Evolutionary conservation across 306 rosid species (phyloP).

Genomic region (Dalbergia cochinchinensis): DNA sequence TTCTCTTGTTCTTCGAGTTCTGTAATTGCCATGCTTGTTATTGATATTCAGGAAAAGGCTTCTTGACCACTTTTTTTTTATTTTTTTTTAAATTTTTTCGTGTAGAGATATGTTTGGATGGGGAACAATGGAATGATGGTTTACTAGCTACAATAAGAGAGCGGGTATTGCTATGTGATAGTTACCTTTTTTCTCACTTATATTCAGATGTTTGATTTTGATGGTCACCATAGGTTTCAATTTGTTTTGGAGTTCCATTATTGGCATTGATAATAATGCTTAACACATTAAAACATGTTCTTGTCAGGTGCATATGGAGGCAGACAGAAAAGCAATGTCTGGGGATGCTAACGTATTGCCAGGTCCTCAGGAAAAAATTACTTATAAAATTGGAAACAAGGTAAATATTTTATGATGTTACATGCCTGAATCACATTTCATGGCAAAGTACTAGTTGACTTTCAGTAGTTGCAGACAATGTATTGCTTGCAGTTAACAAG

Average conservation of each 20-base stretch:
- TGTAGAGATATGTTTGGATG: conserved; percentile 74
- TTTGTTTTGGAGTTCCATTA: conserved; percentile 37
- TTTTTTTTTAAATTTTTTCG: neutral
- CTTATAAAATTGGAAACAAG: conserved; percentile 90
- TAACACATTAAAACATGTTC: conserved; percentile 44
- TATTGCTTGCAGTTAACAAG: neutral
- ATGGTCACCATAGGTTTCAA: conserved; percentile 21
- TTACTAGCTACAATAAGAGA: conserved; percentile 92
- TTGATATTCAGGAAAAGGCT: conserved; percentile 3
- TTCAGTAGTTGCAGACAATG: conserved; percentile 31
- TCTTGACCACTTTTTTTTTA: conserved; percentile 3
- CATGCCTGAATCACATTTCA: conserved; percentile 27
- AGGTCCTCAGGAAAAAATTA: conserved; percentile 72
- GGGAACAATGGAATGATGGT: conserved; percentile 95
- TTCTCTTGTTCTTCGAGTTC: conserved; percentile 31
- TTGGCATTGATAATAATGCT: conserved; percentile 41
- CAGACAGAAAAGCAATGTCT: conserved; percentile 79
- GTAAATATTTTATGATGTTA: conserved; percentile 51
- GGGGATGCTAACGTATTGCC: conserved; percentile 63
- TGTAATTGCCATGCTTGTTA: conserved; percentile 1
- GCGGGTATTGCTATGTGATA: conserved; percentile 64
- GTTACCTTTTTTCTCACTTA: conserved; percentile 37
- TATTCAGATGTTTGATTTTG: conserved; percentile 46
- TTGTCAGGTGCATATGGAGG: conserved; percentile 95
- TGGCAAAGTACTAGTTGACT: neutral